A percentile compares a stretch with the other conserved stretches of the same genome.
phyloP scores from a whole-genome alignment of 1,284 basidiomycete genomes.

The Apiotrichum brassicae region DNA sequence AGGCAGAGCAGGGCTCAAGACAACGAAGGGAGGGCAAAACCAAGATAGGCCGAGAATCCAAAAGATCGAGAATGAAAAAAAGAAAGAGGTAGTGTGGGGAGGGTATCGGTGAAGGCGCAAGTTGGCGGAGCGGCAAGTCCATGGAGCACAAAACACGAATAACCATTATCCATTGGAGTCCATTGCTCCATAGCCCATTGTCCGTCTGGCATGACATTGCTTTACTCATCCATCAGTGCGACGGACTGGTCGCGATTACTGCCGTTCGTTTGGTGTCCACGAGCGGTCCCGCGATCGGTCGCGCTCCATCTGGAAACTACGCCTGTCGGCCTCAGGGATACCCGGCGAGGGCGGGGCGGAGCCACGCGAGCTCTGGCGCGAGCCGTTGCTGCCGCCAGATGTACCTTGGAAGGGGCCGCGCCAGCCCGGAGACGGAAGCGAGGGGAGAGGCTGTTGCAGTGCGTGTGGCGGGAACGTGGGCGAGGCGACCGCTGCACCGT shows the following conservation, averaged over 20 bases:
- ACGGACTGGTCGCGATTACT: too few species aligned
- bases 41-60: not conserved
- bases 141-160: too few species aligned
- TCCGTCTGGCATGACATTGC: too few species aligned
- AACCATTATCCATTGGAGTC: too few species aligned
- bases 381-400: conserved; percentile 32
- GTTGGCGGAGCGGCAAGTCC: too few species aligned
- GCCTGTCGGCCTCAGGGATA: conserved; percentile 20
- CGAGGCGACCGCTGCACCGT: conserved; percentile 4
- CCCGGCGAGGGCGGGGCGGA: conserved; percentile 39
- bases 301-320: conserved; percentile 33
- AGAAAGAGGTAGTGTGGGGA: not conserved
- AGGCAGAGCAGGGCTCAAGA: not conserved
- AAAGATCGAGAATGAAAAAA: not conserved
- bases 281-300: conserved; percentile 34
- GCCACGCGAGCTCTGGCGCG: conserved; percentile 43
- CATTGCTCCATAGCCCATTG: too few species aligned
- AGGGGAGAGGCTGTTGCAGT: not conserved
- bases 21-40: not conserved
- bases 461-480: not conserved
- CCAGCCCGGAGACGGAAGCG: conserved; percentile 23
- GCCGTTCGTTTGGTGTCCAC: conserved; percentile 26
- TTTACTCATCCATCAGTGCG: too few species aligned
- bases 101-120: not conserved
- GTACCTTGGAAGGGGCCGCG: conserved; percentile 36